Evolutionary conservation across 2,329 filamentous ascomycete species (phyloP).

Genomic region (Exophiala sp.): DNA sequence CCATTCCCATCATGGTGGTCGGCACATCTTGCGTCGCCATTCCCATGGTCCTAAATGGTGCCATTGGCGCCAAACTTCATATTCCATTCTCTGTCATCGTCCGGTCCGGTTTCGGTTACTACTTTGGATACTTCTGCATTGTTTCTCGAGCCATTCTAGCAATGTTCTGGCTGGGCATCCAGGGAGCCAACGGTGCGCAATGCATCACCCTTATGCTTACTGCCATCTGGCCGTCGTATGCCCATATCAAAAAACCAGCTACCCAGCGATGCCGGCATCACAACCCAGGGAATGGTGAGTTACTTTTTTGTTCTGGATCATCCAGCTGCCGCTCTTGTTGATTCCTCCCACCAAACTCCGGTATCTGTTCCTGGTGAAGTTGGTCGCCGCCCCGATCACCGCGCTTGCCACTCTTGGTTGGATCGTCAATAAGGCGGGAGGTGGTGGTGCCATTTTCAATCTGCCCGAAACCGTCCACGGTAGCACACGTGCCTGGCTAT

Average conservation of each 20-base stretch:
- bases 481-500: constrained; percentile 46
- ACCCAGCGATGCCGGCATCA: constrained; percentile 48
- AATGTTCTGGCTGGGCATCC: constrained; percentile 49
- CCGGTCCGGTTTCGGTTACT: constrained; percentile 53
- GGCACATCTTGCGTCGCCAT: constrained; percentile 29
- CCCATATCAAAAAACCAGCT: constrained; percentile 49
- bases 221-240: constrained; percentile 43
- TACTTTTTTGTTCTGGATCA: constrained; percentile 55
- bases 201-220: constrained; percentile 33
- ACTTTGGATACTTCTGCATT: constrained; percentile 52
- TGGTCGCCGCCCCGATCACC: constrained; percentile 35
- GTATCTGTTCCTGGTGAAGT: constrained; percentile 50
- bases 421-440: constrained; percentile 42
- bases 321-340: constrained; percentile 51
- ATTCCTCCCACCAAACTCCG: constrained; percentile 52
- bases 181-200: constrained; percentile 33
- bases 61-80: constrained; percentile 43
- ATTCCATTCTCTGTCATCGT: constrained; percentile 54
- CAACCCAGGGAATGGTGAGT: constrained; percentile 50
- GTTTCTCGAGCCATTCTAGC: constrained; percentile 50
- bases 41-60: constrained; percentile 45
- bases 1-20: constrained; percentile 22
- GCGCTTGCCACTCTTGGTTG: constrained; percentile 32
- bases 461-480: constrained; percentile 45
- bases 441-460: constrained; percentile 45